Conservation (phyloP, 2,329 filamentous ascomycete genomes). For the Ceratocystis cacaofunesta region DNA sequence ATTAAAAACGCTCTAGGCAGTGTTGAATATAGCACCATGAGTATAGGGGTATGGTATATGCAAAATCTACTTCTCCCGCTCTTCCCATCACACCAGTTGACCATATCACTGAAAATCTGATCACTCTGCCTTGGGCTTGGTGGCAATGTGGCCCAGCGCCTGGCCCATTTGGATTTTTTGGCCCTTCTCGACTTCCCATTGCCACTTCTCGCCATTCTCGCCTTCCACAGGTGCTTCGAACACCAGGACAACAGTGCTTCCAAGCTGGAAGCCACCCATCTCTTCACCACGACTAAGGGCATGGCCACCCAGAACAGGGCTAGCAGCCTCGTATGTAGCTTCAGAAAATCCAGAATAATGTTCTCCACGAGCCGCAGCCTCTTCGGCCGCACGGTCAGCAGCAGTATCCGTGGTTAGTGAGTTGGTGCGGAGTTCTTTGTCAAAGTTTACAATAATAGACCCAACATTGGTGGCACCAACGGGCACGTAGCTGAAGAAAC, state of each 20-base stretch:
- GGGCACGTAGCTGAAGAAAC: slow-evolving; percentile 91
- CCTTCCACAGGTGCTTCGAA: slow-evolving; percentile 70
- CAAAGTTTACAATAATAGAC: slow-evolving; percentile 93
- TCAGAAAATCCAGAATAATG: slow-evolving; percentile 83
- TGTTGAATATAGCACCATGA: slow-evolving; percentile 2
- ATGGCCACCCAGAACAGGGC: slow-evolving; percentile 63
- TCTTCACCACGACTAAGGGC: slow-evolving; percentile 78
- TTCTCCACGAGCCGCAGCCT: slow-evolving; percentile 61
- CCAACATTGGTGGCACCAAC: slow-evolving; percentile 97
- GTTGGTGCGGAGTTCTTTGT: slow-evolving; percentile 85
- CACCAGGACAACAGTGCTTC: slow-evolving; percentile 86
- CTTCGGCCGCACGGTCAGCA: slow-evolving; percentile 70
- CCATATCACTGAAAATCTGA: neutral
- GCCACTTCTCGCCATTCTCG: slow-evolving; percentile 35
- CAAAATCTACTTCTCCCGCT: neutral
- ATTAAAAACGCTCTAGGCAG: neutral
- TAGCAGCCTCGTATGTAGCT: slow-evolving; percentile 72
- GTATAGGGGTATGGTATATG: neutral
- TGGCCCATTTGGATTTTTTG: slow-evolving; percentile 82
- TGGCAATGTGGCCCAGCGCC: slow-evolving; percentile 60
- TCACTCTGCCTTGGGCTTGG: slow-evolving; percentile 24
- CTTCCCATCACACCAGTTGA: neutral
- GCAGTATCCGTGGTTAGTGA: slow-evolving; percentile 82
- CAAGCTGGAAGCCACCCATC: slow-evolving; percentile 95
- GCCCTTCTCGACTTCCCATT: slow-evolving; percentile 75